Evolutionary conservation across 2,329 filamentous ascomycete genomes (phyloP).

Genomic region (Beauveria sp.): DNA sequence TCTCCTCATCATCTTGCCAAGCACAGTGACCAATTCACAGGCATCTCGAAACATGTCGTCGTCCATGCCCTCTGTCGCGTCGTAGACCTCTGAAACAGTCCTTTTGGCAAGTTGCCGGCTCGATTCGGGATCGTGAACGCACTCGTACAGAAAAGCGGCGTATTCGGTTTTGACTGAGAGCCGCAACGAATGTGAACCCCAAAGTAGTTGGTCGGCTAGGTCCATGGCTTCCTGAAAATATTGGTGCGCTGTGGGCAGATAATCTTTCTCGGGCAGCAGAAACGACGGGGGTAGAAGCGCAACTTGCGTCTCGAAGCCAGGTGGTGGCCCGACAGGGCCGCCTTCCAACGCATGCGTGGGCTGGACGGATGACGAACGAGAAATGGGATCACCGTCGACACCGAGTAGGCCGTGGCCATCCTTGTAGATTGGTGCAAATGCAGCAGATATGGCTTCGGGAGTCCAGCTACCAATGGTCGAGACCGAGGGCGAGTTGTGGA

Average conservation of each 20-base stretch:
- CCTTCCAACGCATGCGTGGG: conserved; percentile 46
- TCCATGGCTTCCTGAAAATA: conserved; percentile 73
- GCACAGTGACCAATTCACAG: conserved; percentile 74
- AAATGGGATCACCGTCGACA: conserved; percentile 32
- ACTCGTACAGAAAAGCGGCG: conserved; percentile 88
- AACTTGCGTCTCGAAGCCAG: conserved; percentile 41
- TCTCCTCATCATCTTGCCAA: conserved; percentile 84
- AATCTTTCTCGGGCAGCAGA: conserved; percentile 70
- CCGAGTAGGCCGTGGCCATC: conserved; percentile 43
- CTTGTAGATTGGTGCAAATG: conserved; percentile 25
- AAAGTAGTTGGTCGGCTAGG: conserved; percentile 68
- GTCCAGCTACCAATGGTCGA: conserved; percentile 50
- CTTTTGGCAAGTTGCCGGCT: conserved; percentile 71
- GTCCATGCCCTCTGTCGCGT: conserved; percentile 84
- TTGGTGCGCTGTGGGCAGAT: conserved; percentile 70
- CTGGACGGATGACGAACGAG: conserved; percentile 38
- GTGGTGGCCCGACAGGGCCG: conserved; percentile 49
- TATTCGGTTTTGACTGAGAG: conserved; percentile 90
- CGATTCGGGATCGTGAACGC: conserved; percentile 70
- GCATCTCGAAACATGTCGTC: conserved; percentile 94
- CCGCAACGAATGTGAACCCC: conserved; percentile 82
- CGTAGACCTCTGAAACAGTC: conserved; percentile 85
- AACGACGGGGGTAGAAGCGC: conserved; percentile 55
- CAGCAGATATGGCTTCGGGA: conserved; percentile 34
- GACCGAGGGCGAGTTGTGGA: conserved; percentile 82